These are phyloP conservation scores for Cephalotrichum gorgonifer DNA, from an alignment of 2,329 filamentous ascomycete species.

Conservation along the genomic window DNA sequence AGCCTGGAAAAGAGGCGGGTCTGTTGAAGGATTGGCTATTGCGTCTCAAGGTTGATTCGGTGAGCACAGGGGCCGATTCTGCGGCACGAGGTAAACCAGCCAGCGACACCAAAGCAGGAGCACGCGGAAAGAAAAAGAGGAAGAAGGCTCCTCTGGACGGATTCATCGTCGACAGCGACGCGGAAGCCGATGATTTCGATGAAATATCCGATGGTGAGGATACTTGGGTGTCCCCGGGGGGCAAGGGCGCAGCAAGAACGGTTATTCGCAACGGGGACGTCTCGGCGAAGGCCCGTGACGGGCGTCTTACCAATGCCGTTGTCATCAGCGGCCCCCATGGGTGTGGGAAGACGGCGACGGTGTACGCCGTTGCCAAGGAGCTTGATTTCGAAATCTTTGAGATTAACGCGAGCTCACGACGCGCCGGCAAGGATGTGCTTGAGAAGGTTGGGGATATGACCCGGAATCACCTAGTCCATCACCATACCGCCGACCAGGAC, in stretches of 20 bases:
- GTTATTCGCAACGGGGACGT: constrained; percentile 37
- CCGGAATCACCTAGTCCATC: constrained; percentile 75
- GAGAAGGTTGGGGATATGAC: constrained; percentile 97
- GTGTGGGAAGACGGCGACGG: constrained; percentile 85
- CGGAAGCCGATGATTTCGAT: constrained; percentile 60
- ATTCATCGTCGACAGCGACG: constrained; percentile 71
- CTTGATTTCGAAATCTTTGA: constrained; percentile 91
- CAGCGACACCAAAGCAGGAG: constrained; percentile 9
- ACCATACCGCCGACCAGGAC: constrained; percentile 23
- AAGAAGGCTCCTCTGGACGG: constrained; percentile 67
- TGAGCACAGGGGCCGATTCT: constrained; percentile 49
- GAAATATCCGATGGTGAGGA: constrained; percentile 55
- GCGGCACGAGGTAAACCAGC: constrained; percentile 14
- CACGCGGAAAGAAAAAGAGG: constrained; percentile 47
- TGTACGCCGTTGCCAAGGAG: constrained; percentile 87
- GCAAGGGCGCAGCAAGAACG: constrained; percentile 34
- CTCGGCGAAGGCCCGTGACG: constrained; percentile 27
- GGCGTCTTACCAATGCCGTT: constrained; percentile 61
- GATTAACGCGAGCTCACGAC: constrained; percentile 73
- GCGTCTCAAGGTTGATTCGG: constrained; percentile 63
- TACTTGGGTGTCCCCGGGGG: constrained; percentile 27
- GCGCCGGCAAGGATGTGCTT: constrained; percentile 80
- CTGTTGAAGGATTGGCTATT: constrained; percentile 75
- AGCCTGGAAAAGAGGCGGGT: constrained; percentile 57
- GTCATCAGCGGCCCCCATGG: constrained; percentile 82